These are phyloP conservation scores for Starmera quercuum DNA, from an alignment of 805 yeast genomes.

Conservation along the genomic window DNA sequence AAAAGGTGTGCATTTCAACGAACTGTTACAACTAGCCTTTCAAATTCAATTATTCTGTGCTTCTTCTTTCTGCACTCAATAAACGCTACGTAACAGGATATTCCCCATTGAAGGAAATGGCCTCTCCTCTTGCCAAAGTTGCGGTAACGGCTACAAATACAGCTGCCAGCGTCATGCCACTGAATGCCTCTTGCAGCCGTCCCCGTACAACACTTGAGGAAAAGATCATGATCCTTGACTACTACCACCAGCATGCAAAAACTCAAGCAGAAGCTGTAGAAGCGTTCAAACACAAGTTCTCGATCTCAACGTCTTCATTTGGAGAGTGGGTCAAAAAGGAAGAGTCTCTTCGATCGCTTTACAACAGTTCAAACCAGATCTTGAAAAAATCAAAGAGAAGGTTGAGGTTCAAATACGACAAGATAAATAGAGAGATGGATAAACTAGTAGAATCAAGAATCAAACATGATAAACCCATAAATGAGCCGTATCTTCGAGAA, in stretches of 20 bases:
- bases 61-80: no score
- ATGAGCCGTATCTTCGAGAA: slow-evolving; percentile 47
- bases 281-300: slow-evolving; percentile 37
- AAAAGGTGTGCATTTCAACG: no score
- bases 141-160: no score
- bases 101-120: no score
- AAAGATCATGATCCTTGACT: slow-evolving; percentile 47
- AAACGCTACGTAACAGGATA: no score
- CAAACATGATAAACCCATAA: slow-evolving; percentile 37
- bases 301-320: slow-evolving; percentile 53
- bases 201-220: slow-evolving; percentile 55
- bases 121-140: no score
- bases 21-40: no score
- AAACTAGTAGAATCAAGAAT: slow-evolving; percentile 37
- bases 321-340: slow-evolving; percentile 58
- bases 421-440: slow-evolving; percentile 55
- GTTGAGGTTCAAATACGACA: slow-evolving; percentile 45
- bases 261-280: slow-evolving; percentile 56
- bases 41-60: no score
- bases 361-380: slow-evolving; percentile 24
- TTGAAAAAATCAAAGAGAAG: slow-evolving; percentile 32
- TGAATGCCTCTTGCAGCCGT: no score
- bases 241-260: slow-evolving; percentile 36
- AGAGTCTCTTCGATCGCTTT: slow-evolving; percentile 38
- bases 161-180: no score